A percentile compares a stretch with the other conserved stretches of the same genome.
These are phyloP conservation scores for Toxicodendron radicans DNA, from an alignment of 345 rosid genomes.

Conservation along the genomic window DNA sequence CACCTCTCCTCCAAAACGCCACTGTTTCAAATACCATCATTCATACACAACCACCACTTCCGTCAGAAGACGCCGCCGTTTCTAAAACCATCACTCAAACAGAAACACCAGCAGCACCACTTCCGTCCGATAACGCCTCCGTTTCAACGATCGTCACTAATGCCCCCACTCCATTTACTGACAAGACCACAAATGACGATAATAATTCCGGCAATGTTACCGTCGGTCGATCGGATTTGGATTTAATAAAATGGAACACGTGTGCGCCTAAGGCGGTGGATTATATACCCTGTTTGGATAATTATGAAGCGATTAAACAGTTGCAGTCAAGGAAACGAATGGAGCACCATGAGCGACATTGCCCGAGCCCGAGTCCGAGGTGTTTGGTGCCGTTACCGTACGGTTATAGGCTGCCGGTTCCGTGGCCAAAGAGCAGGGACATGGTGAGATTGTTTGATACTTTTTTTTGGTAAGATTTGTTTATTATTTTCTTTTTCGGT, in stretches of 20 bases:
- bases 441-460: slow-evolving; percentile 74
- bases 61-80: slow-evolving; percentile 15
- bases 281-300: slow-evolving; percentile 84
- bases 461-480: slow-evolving; percentile 51
- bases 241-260: slow-evolving; percentile 43
- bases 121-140: slow-evolving; percentile 14
- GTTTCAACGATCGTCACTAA: not conserved
- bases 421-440: slow-evolving; percentile 95
- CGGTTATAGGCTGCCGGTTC: slow-evolving; percentile 67
- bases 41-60: slow-evolving; percentile 14
- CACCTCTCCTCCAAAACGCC: slow-evolving; percentile 24
- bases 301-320: slow-evolving; percentile 53
- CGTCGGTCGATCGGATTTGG: slow-evolving; percentile 20
- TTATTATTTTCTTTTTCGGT: not conserved
- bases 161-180: not conserved
- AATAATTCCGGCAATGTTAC: not conserved
- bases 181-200: not conserved
- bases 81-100: slow-evolving; percentile 6
- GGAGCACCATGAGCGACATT: slow-evolving; percentile 93
- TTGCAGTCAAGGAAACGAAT: slow-evolving; percentile 70
- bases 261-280: slow-evolving; percentile 62
- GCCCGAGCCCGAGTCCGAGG: slow-evolving; percentile 62
- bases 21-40: slow-evolving; percentile 12
- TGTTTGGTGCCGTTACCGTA: slow-evolving; percentile 76
- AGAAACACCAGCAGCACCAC: slow-evolving; percentile 22